phyloP scores from a whole-genome alignment of 2,329 filamentous ascomycete genomes.

The Phoma sp. region DNA sequence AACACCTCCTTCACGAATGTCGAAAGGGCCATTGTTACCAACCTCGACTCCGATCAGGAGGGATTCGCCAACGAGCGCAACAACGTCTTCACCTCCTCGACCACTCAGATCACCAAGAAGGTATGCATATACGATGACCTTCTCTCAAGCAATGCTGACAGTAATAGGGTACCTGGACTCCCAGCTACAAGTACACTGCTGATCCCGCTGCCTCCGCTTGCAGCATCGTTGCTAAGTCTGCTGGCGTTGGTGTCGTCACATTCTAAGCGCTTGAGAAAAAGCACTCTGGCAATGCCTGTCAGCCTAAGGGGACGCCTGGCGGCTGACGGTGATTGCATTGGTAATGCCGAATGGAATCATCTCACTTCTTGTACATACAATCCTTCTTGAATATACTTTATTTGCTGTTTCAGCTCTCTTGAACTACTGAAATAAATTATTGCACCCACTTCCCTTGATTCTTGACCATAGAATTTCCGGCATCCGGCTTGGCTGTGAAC shows the following conservation, averaged over 20 bases:
- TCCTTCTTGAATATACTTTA: constrained; percentile 27
- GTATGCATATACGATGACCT: neutral
- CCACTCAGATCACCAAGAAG: constrained; percentile 51
- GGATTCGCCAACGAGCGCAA: constrained; percentile 56
- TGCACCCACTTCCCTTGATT: neutral
- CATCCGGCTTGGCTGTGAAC: too few relatives aligned
- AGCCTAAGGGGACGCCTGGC: neutral
- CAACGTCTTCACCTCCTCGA: constrained; percentile 52
- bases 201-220: constrained; percentile 37
- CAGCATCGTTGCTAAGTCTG: constrained; percentile 37
- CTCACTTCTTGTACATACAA: constrained; percentile 28
- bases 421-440: neutral
- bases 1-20: constrained; percentile 64
- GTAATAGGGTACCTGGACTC: constrained; percentile 55
- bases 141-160: too few relatives aligned
- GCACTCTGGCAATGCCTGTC: neutral
- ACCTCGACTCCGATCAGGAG: constrained; percentile 63
- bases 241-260: constrained; percentile 42
- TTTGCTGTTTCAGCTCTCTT: constrained; percentile 3
- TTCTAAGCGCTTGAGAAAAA: constrained; percentile 26
- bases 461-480: too few relatives aligned
- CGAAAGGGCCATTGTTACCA: constrained; percentile 63
- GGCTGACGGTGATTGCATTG: neutral
- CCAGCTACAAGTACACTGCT: constrained; percentile 62
- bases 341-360: constrained; percentile 7